These are phyloP conservation scores for Arabis hirsuta DNA, from an alignment of 345 rosid species.

Conservation along the genomic window DNA sequence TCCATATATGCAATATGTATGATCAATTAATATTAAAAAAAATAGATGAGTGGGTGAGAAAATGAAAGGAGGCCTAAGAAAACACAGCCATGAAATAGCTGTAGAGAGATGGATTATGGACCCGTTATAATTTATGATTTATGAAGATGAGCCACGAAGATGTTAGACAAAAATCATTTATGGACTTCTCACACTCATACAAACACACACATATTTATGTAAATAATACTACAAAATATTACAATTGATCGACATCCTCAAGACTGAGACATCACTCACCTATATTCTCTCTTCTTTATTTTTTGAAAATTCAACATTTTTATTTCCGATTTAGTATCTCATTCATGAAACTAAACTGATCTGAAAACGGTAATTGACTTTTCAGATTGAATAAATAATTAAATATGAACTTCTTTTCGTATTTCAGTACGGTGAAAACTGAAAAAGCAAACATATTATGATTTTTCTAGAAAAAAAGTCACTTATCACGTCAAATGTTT, in stretches of 20 bases:
- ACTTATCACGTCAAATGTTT: constrained; percentile 5
- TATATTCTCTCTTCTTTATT: background rate
- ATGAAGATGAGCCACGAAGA: constrained; percentile 20
- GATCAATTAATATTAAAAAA: background rate
- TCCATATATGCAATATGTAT: background rate
- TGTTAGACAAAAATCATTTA: constrained; percentile 35
- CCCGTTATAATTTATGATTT: constrained; percentile 41
- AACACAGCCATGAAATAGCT: constrained; percentile 46
- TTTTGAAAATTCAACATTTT: background rate
- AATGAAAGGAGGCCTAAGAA: constrained; percentile 39
- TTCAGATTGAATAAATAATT: background rate
- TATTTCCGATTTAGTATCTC: background rate
- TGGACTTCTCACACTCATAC: constrained; percentile 23
- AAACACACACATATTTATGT: background rate
- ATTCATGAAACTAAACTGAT: constrained; percentile 9
- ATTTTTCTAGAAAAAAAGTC: background rate
- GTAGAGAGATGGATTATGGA: constrained; percentile 40
- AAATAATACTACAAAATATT: constrained; percentile 15
- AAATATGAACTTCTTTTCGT: background rate
- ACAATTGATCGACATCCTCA: background rate
- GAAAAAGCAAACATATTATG: background rate
- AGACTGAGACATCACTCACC: constrained; percentile 31
- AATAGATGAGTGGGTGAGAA: constrained; percentile 31
- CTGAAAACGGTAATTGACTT: background rate
- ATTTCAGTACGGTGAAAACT: background rate